These are phyloP conservation scores for Paxillus involutus DNA, from an alignment of 768 basidiomycete species.

Conservation along the genomic window DNA sequence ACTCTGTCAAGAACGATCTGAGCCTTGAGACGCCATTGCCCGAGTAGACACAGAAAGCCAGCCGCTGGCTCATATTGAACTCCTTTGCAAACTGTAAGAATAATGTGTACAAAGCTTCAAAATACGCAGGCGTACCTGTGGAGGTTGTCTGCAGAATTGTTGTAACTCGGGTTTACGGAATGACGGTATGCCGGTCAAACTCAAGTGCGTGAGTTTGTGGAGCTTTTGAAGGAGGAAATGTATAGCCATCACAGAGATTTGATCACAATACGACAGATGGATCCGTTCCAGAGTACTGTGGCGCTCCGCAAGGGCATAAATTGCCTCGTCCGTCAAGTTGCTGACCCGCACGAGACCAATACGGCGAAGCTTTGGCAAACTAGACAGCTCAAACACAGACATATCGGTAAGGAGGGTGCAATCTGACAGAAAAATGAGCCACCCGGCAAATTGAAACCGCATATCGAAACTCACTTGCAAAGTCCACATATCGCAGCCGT, in stretches of 20 bases:
- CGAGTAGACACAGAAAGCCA: constrained; percentile 95
- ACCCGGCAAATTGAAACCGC: neutral
- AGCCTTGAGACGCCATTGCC: constrained; percentile 86
- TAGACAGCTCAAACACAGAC: constrained; percentile 89
- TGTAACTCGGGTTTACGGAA: constrained; percentile 87
- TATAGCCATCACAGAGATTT: constrained; percentile 88
- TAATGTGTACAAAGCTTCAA: neutral
- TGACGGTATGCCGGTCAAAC: constrained; percentile 93
- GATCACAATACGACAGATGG: constrained; percentile 96
- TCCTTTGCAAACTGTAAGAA: constrained; percentile 50
- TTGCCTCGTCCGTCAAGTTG: constrained; percentile 92
- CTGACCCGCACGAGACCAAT: constrained; percentile 93
- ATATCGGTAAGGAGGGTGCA: constrained; percentile 88
- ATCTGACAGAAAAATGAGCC: constrained; percentile 45
- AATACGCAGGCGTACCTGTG: constrained; percentile 54
- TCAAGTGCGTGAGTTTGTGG: constrained; percentile 91
- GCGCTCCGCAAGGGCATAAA: constrained; percentile 84
- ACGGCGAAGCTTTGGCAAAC: constrained; percentile 85
- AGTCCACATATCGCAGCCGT: constrained; percentile 90
- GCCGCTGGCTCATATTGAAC: constrained; percentile 86
- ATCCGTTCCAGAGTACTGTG: constrained; percentile 90
- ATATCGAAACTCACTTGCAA: constrained; percentile 71
- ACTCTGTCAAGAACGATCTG: constrained; percentile 72
- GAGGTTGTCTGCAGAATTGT: constrained; percentile 85
- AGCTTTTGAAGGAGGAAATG: constrained; percentile 87